Base-by-base conservation (phyloP, 2,329 filamentous ascomycete genomes). In the Xylaria sp. region DNA sequence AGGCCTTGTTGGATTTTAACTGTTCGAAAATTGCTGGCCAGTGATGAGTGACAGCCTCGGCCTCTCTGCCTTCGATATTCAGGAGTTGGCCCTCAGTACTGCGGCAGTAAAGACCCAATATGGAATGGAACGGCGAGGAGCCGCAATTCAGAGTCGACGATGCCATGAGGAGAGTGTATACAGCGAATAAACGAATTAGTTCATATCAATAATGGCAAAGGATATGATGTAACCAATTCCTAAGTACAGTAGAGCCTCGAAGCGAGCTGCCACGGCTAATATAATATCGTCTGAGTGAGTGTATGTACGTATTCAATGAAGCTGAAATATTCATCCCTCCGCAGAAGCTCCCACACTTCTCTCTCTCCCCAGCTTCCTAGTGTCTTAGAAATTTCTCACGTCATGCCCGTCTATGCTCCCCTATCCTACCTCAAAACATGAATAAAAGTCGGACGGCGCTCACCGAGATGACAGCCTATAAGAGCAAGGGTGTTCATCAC, bases 121-220 rank as follows among this genome's bases (percentile, higher is more conserved):
- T 53, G 6, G 45, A 60, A 34, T 67, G 48, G 18, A 59, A 67
- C 43, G 60, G 65, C 53, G 60, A 65, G 20, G 45, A 56, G 53
- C 61, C 65, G 45, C 10, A 45, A 45, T 67, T 60, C 15, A 66
- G 20, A 28, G n/a, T 66, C 28, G 64, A 66, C 9, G 57, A 46
- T 9, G 57, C 36, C 63, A 65, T 65, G 8, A 13, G n/a, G 15
- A 52, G 15, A 32, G 25, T n/a, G 48, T n/a, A 32, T 52, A 32
- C 5, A 0, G 25, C 32, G 7, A n/a, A 30, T 32, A 9, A 6
- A 32, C 25, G n/a, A 10, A 2, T 52, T 32, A 7, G 30, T 9
- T 4, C 9, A n/a, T 32, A 52, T 52, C 15, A 52, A 52, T 5
- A 30, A 52, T 15, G n/a, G 23, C 13, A 30, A 13, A 52, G 18